These are phyloP conservation scores for Diphasiastrum complanatum DNA, from an alignment of 83 land plant species.

Conservation along the genomic window DNA sequence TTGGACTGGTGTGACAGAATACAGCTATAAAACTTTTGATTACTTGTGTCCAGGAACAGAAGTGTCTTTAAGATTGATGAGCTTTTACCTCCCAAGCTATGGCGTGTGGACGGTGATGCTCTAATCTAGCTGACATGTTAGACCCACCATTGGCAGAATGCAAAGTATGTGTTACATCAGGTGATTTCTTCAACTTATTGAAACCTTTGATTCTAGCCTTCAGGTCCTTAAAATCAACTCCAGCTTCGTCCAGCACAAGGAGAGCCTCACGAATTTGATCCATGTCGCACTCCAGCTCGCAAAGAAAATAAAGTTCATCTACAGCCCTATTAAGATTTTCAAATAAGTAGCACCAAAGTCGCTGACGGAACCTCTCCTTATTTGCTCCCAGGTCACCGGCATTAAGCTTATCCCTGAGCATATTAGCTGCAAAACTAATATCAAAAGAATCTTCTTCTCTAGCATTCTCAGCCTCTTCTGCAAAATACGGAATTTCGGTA, in stretches of 20 bases:
- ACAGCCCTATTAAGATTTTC: conserved; percentile 90
- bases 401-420: neutral
- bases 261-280: conserved; percentile 87
- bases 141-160: conserved; percentile 29
- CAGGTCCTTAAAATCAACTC: conserved; percentile 73
- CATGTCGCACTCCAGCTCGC: conserved; percentile 87
- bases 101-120: conserved; percentile 79
- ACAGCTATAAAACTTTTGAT: neutral
- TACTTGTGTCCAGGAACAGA: neutral
- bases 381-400: conserved; percentile 36
- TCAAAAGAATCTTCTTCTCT: neutral
- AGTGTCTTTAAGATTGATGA: neutral
- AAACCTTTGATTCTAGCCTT: conserved; percentile 67
- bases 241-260: conserved; percentile 85
- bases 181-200: conserved; percentile 45
- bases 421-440: neutral
- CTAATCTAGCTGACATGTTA: conserved; percentile 36
- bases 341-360: conserved; percentile 93
- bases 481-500: neutral
- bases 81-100: conserved; percentile 85
- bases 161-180: conserved; percentile 24
- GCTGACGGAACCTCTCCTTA: conserved; percentile 87
- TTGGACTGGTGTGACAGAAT: no score
- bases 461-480: no score
- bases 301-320: conserved; percentile 93